Evolutionary conservation across 208 protist genomes (phyloP), one percentile per base, ranked within the genome.

Genomic region (Leishmania gerbilli): DNA sequence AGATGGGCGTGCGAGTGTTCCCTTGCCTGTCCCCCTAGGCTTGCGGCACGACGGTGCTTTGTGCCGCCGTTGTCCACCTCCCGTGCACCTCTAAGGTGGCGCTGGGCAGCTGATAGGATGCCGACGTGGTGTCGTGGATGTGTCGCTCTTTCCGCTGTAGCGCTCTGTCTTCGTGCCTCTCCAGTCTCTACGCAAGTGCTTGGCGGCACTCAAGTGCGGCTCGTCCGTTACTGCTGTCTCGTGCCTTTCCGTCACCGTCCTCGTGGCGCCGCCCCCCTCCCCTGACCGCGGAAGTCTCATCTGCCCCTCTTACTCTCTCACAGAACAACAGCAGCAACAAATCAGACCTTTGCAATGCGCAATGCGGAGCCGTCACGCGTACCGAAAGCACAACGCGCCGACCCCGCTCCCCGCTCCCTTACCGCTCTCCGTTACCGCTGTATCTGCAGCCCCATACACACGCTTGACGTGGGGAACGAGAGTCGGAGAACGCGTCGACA

Each of bases 1-100:
- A 92, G 80, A 80, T 90, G 42, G 94, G 94, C 6, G 76, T 97
- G 79, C 82, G 88, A 37, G 87, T 85, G 42, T 97, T 96, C 79
- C 94, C 94, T 19, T 40, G 53, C 31, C 34, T 85, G 15, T 27
- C 64, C 5, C 37, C 47, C 17, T 49, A 42, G 7, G n/a, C 2
- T 5, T 5, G 56, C 15, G 1, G 7, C 40, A 21, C 67, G 3
- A 71, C 40, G 3, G 15, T 37, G 6, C 31, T 21, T n/a, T 27
- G 4, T 49, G 67, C 19, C 19, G 24, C 15, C 11, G 11, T 71
- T 11, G 34, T 31, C 19, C 13, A 34, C 47, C 11, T 31, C 2
- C 45, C 9, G 40, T n/a, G 24, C 7, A 34, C 27, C 24, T 55
- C 45, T 45, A 7, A 55, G 69, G 37, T 1, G 11, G 69, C 7